A percentile compares a stretch with the other conserved stretches of the same genome.
Conservation (phyloP, 805 yeast genomes). For the Ogataea methylovora region DNA sequence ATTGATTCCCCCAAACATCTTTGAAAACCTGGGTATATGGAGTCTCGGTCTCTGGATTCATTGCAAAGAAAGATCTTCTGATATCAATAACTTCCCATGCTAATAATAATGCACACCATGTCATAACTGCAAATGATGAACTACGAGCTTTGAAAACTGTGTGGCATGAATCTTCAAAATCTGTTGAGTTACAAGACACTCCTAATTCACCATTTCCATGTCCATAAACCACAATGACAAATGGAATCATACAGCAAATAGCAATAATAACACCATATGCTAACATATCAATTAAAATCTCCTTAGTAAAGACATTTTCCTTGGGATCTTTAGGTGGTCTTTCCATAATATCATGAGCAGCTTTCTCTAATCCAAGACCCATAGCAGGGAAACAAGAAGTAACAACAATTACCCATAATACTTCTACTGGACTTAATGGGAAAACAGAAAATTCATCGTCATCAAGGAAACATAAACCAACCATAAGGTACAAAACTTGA, state of each 20-base stretch:
- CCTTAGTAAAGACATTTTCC: constrained; percentile 55
- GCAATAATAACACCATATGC: constrained; percentile 75
- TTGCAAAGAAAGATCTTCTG: constrained; percentile 60
- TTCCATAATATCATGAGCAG: constrained; percentile 55
- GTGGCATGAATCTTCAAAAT: constrained; percentile 39
- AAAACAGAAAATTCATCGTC: constrained; percentile 61
- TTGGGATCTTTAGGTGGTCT: constrained; percentile 54
- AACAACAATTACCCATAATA: constrained; percentile 70
- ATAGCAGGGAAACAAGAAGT: constrained; percentile 81
- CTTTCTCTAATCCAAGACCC: constrained; percentile 69
- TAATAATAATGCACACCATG: constrained; percentile 75
- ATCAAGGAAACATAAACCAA: constrained; percentile 70
- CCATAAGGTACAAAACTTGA: constrained; percentile 58
- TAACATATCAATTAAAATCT: constrained; percentile 60
- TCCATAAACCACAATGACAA: constrained; percentile 61
- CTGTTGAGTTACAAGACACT: constrained; percentile 44
- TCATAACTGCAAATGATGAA: constrained; percentile 71
- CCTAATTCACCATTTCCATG: constrained; percentile 63
- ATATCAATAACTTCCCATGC: constrained; percentile 83
- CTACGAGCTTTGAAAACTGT: constrained; percentile 71
- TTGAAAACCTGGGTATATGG: constrained; percentile 52
- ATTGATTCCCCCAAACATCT: constrained; percentile 68
- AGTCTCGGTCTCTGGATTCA: constrained; percentile 59
- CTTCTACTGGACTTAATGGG: constrained; percentile 76
- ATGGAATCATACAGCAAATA: constrained; percentile 56